Evolutionary conservation across 2,329 filamentous ascomycete genomes (phyloP).

Genomic region (Colletotrichum acutatum): DNA sequence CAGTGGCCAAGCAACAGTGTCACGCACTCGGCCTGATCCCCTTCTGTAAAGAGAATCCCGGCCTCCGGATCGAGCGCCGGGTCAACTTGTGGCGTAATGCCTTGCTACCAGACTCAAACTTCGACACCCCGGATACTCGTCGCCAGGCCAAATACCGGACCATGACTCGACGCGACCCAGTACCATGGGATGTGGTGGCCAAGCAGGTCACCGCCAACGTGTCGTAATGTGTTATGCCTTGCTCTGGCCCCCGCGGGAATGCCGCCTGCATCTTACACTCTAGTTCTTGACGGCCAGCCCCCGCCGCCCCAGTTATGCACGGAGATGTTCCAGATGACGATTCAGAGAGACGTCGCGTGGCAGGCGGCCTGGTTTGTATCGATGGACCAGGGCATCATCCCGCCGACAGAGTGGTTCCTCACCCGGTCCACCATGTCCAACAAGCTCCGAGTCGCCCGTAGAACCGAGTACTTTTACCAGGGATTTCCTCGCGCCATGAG

Average conservation of each 20-base stretch:
- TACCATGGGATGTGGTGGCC: neutral
- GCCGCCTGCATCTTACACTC: neutral
- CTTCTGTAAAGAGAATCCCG: conserved; percentile 13
- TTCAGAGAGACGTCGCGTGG: conserved; percentile 16
- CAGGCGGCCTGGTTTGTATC: neutral
- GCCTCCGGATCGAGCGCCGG: neutral
- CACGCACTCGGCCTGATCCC: conserved; percentile 3
- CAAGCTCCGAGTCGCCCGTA: no score
- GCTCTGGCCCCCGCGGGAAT: neutral
- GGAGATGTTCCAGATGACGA: neutral
- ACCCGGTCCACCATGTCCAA: neutral
- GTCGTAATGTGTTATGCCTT: neutral
- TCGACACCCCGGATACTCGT: neutral
- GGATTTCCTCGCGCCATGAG: neutral
- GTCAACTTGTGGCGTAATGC: conserved; percentile 6
- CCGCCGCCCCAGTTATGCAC: neutral
- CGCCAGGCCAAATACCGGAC: no score
- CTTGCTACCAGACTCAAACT: neutral
- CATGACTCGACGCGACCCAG: no score
- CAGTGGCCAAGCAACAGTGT: neutral
- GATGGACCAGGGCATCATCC: neutral
- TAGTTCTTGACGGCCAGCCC: conserved; percentile 1
- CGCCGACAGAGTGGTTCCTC: neutral
- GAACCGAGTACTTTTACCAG: neutral
- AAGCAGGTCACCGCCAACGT: neutral